Evolutionary conservation across 495 filamentous ascomycete genomes (phyloP).

Genomic region (Penicillium pancosmium): DNA sequence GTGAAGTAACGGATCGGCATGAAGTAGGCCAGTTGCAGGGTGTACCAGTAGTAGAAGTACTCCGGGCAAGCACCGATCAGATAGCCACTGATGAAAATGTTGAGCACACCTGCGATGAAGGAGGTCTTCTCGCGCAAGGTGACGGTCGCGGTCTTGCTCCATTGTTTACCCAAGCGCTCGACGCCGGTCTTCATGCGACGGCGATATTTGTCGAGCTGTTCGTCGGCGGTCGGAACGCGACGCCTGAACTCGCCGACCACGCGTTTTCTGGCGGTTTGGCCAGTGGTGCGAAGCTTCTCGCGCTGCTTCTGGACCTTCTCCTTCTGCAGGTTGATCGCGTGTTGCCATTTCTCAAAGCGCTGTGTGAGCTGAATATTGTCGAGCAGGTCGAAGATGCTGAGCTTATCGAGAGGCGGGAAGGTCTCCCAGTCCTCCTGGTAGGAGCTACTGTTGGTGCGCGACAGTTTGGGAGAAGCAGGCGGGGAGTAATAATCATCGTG

Average conservation of each 20-base stretch:
- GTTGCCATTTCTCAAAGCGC: slow-evolving; percentile 85
- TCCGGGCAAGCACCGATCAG: slow-evolving; percentile 85
- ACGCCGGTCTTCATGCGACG: slow-evolving; percentile 83
- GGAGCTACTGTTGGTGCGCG: slow-evolving; percentile 71
- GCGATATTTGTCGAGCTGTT: slow-evolving; percentile 88
- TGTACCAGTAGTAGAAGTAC: slow-evolving; percentile 92
- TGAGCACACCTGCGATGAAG: slow-evolving; percentile 94
- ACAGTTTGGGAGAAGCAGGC: slow-evolving; percentile 50
- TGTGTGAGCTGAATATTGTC: slow-evolving; percentile 91
- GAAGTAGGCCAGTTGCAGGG: slow-evolving; percentile 81
- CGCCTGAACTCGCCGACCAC: slow-evolving; percentile 88
- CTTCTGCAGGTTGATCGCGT: slow-evolving; percentile 73
- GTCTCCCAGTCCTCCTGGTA: slow-evolving; percentile 90
- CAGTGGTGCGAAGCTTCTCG: slow-evolving; percentile 67
- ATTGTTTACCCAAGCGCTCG: slow-evolving; percentile 81
- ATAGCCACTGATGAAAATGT: slow-evolving; percentile 95
- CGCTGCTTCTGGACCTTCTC: slow-evolving; percentile 83
- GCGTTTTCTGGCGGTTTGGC: slow-evolving; percentile 62
- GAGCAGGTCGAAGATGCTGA: slow-evolving; percentile 89
- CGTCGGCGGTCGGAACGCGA: slow-evolving; percentile 80
- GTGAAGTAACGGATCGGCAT: slow-evolving; percentile 94
- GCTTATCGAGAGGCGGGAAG: slow-evolving; percentile 84
- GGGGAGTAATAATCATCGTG: slow-evolving; percentile 42
- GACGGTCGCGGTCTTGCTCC: slow-evolving; percentile 86
- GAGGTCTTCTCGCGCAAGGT: slow-evolving; percentile 91